phyloP scores from a whole-genome alignment of 768 basidiomycete genomes.

The Lactarius hatsudake region DNA sequence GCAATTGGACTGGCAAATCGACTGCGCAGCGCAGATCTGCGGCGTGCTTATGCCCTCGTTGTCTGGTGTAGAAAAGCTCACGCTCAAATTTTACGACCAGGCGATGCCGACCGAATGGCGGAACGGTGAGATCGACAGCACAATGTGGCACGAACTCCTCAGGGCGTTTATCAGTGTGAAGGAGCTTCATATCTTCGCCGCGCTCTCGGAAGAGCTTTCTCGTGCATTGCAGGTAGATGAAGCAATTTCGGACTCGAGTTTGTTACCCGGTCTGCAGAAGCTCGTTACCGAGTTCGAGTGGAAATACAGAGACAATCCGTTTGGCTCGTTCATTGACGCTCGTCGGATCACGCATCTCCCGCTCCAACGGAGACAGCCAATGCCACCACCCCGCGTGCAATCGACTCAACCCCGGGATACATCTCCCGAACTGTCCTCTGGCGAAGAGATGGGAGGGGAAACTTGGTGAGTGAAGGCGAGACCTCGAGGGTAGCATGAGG shows the following conservation, averaged over 20 bases:
- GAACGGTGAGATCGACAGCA: background rate
- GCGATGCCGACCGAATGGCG: background rate
- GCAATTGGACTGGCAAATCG: constrained; percentile 7
- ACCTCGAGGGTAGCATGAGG: no score
- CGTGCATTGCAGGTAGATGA: background rate
- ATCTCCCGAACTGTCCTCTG: no score
- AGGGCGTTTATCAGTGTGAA: background rate
- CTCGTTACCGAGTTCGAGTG: background rate
- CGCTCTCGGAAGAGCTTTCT: background rate
- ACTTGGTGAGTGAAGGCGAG: no score
- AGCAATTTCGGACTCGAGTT: background rate
- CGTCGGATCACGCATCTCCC: no score
- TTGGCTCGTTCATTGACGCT: no score
- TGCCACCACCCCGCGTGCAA: no score
- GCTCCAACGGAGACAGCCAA: no score
- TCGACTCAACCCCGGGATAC: no score
- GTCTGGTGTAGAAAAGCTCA: background rate
- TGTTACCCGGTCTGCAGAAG: background rate
- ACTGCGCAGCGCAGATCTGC: constrained; percentile 7
- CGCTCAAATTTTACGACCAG: background rate
- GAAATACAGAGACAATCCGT: no score
- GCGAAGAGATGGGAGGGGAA: no score
- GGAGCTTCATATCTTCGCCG: background rate
- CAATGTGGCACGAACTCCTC: background rate
- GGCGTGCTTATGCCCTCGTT: background rate